A percentile compares a stretch with the other conserved stretches of the same genome.
Evolutionary conservation across 2,329 filamentous ascomycete species (phyloP).

Genomic region (Corynespora cassiicola): DNA sequence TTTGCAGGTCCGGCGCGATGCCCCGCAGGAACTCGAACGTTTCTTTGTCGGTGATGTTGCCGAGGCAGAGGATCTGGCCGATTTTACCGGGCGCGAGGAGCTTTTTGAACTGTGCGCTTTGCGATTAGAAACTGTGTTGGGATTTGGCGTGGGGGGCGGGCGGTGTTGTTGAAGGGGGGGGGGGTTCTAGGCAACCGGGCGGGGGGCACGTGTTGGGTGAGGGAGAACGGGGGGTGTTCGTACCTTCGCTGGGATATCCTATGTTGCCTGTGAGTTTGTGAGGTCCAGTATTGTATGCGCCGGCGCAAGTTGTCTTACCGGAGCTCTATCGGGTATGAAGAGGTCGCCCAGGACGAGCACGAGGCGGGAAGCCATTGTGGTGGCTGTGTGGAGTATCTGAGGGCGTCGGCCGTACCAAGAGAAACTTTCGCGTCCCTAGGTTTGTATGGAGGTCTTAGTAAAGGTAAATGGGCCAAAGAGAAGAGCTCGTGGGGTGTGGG

Average conservation of each 20-base stretch:
- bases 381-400: slow-evolving; percentile 6
- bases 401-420: background rate
- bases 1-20: slow-evolving; percentile 68
- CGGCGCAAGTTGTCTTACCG: slow-evolving; percentile 34
- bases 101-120: slow-evolving; percentile 56
- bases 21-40: slow-evolving; percentile 63
- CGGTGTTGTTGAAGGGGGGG: slow-evolving; percentile 8
- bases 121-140: too few species aligned
- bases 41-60: slow-evolving; percentile 64
- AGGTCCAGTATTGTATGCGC: slow-evolving; percentile 27
- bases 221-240: slow-evolving; percentile 4
- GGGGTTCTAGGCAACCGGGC: slow-evolving; percentile 3
- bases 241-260: slow-evolving; percentile 53
- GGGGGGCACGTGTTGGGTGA: background rate
- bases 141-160: slow-evolving; percentile 9
- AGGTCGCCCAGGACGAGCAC: slow-evolving; percentile 51
- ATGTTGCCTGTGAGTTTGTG: slow-evolving; percentile 45
- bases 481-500: background rate
- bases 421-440: background rate
- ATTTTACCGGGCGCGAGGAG: slow-evolving; percentile 66
- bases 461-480: too few species aligned
- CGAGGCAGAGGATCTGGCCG: slow-evolving; percentile 64
- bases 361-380: slow-evolving; percentile 49
- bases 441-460: background rate
- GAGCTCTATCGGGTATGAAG: slow-evolving; percentile 51